Conservation (phyloP, 2,329 filamentous ascomycete genomes). For the Sporothrix brunneoviolacea region DNA sequence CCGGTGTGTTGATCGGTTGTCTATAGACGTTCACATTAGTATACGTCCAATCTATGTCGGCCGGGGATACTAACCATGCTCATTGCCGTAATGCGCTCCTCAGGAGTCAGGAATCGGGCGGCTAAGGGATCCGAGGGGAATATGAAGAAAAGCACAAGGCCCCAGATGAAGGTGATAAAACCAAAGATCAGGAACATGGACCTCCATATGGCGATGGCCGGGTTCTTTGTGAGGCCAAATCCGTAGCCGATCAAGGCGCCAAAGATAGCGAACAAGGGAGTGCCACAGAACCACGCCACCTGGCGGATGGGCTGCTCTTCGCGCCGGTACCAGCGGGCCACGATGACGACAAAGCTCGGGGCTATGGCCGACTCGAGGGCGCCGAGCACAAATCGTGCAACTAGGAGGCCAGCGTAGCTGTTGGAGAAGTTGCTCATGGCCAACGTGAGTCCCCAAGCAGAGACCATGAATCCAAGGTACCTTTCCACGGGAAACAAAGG, state of each 20-base stretch:
- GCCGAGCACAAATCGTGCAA: slow-evolving; percentile 46
- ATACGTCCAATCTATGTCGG: background rate
- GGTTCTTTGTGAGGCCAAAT: slow-evolving; percentile 21
- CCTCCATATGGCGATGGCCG: slow-evolving; percentile 41
- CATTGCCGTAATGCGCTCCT: slow-evolving; percentile 26
- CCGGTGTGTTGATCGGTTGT: slow-evolving; percentile 36
- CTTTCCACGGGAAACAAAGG: slow-evolving; percentile 15
- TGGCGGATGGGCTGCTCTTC: slow-evolving; percentile 28
- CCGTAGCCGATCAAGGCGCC: slow-evolving; percentile 40
- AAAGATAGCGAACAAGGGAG: slow-evolving; percentile 41
- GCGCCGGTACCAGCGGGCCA: slow-evolving; percentile 28
- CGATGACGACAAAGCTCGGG: slow-evolving; percentile 42
- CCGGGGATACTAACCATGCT: slow-evolving; percentile 16
- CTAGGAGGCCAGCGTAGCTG: slow-evolving; percentile 36
- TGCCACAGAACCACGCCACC: slow-evolving; percentile 27
- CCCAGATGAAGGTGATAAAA: slow-evolving; percentile 27
- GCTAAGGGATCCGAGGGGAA: slow-evolving; percentile 21
- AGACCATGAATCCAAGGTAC: slow-evolving; percentile 17
- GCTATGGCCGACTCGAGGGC: slow-evolving; percentile 48
- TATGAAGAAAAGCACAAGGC: slow-evolving; percentile 17
- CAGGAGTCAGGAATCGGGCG: slow-evolving; percentile 17
- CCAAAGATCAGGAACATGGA: slow-evolving; percentile 33
- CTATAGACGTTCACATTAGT: slow-evolving; percentile 15
- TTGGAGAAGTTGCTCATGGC: slow-evolving; percentile 13
- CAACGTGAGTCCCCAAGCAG: slow-evolving; percentile 14